Conservation (phyloP, 352 stramenopile genomes). For the Globisporangium splendens region DNA sequence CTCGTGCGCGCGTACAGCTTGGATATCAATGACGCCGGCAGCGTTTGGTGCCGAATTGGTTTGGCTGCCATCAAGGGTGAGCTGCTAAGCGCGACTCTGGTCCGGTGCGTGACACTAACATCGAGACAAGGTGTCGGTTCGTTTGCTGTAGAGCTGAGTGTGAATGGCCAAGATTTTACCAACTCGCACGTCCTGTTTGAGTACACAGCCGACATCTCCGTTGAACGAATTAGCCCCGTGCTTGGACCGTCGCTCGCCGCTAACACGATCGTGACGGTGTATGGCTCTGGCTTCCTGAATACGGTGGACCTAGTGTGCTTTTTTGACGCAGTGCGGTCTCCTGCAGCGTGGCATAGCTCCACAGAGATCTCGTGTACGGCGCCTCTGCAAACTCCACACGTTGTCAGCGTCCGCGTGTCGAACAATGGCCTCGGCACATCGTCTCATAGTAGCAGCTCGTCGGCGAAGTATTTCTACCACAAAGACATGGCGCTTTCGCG, state of each 20-base stretch:
- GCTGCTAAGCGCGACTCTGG: slow-evolving; percentile 26
- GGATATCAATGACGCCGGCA: slow-evolving; percentile 31
- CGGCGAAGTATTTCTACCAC: slow-evolving; percentile 73
- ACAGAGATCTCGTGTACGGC: slow-evolving; percentile 54
- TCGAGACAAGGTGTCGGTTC: slow-evolving; percentile 15
- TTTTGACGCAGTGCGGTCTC: slow-evolving; percentile 31
- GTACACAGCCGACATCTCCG: slow-evolving; percentile 36
- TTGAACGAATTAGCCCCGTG: slow-evolving; percentile 45
- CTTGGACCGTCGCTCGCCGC: slow-evolving; percentile 51
- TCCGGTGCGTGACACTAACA: slow-evolving; percentile 46
- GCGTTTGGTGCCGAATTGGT: slow-evolving; percentile 49
- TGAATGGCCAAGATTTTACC: slow-evolving; percentile 57
- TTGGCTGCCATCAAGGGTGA: slow-evolving; percentile 20
- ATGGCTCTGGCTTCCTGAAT: slow-evolving; percentile 59
- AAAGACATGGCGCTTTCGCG: slow-evolving; percentile 77
- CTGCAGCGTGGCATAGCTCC: slow-evolving; percentile 45
- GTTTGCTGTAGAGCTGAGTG: slow-evolving; percentile 48
- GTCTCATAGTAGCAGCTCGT: slow-evolving; percentile 7
- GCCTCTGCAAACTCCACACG: slow-evolving; percentile 52
- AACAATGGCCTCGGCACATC: slow-evolving; percentile 82
- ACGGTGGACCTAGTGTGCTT: slow-evolving; percentile 51
- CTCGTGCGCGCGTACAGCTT: slow-evolving; percentile 59
- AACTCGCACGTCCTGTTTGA: slow-evolving; percentile 37
- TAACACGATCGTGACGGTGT: slow-evolving; percentile 60
- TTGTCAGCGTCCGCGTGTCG: slow-evolving; percentile 70